Evolutionary conservation across 352 stramenopile genomes (phyloP).

Genomic region (Halophytophthora batemanensis): DNA sequence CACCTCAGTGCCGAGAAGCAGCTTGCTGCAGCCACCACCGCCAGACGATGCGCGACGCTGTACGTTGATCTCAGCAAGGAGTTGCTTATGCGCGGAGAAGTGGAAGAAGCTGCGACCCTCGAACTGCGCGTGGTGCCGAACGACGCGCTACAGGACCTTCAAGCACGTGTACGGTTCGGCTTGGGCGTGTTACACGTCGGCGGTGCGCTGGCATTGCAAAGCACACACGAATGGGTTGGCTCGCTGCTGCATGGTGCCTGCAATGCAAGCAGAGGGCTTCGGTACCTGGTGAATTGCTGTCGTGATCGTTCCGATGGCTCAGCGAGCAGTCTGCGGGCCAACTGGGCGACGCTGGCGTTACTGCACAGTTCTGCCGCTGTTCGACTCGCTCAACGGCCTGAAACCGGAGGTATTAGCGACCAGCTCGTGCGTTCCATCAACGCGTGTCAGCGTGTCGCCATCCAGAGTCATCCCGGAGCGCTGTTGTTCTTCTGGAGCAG

Average conservation of each 20-base stretch:
- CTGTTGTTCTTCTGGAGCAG: conserved; percentile 39
- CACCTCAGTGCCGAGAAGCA: conserved; percentile 26
- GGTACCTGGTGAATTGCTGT: conserved; percentile 23
- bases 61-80: conserved; percentile 24
- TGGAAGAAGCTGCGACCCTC: conserved; percentile 5
- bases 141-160: conserved; percentile 5
- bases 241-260: conserved; percentile 12
- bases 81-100: conserved; percentile 3
- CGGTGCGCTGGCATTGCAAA: conserved; percentile 22
- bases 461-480: conserved; percentile 23
- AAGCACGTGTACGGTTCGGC: conserved; percentile 27
- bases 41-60: conserved; percentile 20
- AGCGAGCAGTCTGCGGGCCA: conserved; percentile 8
- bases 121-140: conserved; percentile 14
- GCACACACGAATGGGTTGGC: conserved; percentile 25
- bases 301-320: background rate
- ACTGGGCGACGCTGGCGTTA: conserved; percentile 32
- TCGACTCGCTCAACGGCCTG: conserved; percentile 20
- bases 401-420: conserved; percentile 1
- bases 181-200: conserved; percentile 30
- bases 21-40: conserved; percentile 23
- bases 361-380: conserved; percentile 27
- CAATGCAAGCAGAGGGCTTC: conserved; percentile 24
- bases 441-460: conserved; percentile 8
- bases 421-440: conserved; percentile 2